phyloP scores from a whole-genome alignment of 306 rosid species.

The Citrullus mucosospermus region DNA sequence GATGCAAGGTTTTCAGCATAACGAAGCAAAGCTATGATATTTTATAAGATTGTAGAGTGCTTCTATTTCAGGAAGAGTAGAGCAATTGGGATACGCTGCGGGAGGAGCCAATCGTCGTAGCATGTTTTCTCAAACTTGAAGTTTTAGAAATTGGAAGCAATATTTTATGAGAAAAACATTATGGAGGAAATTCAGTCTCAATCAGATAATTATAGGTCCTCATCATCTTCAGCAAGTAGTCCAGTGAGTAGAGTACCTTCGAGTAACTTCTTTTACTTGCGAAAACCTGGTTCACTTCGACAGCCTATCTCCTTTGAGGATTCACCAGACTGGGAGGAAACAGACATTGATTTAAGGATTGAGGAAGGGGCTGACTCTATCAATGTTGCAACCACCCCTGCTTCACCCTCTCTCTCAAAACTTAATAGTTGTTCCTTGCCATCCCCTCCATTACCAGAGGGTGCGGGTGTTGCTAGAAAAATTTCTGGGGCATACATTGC shows the following conservation, averaged over 20 bases:
- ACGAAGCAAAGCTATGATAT: neutral
- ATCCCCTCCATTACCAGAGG: constrained; percentile 69
- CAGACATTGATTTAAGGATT: constrained; percentile 56
- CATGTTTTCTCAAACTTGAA: constrained; percentile 19
- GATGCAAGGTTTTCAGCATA: neutral
- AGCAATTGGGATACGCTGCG: neutral
- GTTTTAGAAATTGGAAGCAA: constrained; percentile 6
- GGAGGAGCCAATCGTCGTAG: constrained; percentile 6
- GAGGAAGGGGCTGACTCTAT: constrained; percentile 91
- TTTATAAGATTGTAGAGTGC: neutral
- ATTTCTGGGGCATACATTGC: constrained; percentile 78
- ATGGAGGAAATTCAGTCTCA: constrained; percentile 99
- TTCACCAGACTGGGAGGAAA: constrained; percentile 98
- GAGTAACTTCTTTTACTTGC: constrained; percentile 88
- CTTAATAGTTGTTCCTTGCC: constrained; percentile 81
- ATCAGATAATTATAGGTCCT: constrained; percentile 86
- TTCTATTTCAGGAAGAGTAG: neutral
- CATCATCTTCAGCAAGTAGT: constrained; percentile 94
- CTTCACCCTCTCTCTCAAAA: constrained; percentile 85
- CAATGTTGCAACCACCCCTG: constrained; percentile 59
- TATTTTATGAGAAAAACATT: neutral
- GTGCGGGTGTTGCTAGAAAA: constrained; percentile 51
- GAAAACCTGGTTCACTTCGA: constrained; percentile 87
- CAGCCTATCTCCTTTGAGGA: constrained; percentile 98
- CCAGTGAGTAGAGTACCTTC: constrained; percentile 97